phyloP scores from a whole-genome alignment of 257 asterid genomes.

The Leonotis leonurus region DNA sequence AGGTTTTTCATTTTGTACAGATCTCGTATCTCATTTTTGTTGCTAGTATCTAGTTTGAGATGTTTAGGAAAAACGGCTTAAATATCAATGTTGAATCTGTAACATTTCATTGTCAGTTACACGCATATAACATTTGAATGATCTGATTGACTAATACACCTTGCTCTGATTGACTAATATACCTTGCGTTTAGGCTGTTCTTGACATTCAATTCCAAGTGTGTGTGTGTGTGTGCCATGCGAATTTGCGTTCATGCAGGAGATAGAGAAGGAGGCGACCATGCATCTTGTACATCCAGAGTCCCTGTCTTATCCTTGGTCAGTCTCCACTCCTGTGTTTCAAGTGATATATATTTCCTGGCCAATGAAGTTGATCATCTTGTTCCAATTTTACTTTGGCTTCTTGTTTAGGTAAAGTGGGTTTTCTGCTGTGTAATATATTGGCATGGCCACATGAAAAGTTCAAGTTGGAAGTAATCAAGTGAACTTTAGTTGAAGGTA shows the following conservation, averaged over 20 bases:
- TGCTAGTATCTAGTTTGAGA: slow-evolving; percentile 10
- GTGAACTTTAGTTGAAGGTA: slow-evolving; percentile 1
- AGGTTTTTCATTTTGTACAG: slow-evolving; percentile 25
- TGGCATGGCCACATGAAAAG: neutral
- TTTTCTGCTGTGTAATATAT: neutral
- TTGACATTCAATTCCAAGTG: neutral
- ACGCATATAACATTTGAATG: neutral
- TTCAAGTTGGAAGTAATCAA: neutral
- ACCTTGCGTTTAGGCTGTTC: neutral
- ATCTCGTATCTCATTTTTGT: slow-evolving; percentile 7
- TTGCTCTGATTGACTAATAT: neutral
- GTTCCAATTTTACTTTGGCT: neutral
- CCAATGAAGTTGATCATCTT: neutral
- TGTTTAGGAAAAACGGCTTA: slow-evolving; percentile 11
- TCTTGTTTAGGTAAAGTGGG: neutral
- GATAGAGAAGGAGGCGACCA: neutral
- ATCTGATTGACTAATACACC: slow-evolving; percentile 3
- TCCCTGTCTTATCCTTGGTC: slow-evolving; percentile 1
- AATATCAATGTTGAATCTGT: slow-evolving; percentile 4
- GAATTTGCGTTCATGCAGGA: neutral
- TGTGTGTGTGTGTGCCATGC: neutral
- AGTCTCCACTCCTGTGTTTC: neutral
- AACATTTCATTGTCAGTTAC: neutral
- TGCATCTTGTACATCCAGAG: neutral
- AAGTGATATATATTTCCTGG: neutral